phyloP scores from a whole-genome alignment of 306 rosid species.

The Casuarina glauca region DNA sequence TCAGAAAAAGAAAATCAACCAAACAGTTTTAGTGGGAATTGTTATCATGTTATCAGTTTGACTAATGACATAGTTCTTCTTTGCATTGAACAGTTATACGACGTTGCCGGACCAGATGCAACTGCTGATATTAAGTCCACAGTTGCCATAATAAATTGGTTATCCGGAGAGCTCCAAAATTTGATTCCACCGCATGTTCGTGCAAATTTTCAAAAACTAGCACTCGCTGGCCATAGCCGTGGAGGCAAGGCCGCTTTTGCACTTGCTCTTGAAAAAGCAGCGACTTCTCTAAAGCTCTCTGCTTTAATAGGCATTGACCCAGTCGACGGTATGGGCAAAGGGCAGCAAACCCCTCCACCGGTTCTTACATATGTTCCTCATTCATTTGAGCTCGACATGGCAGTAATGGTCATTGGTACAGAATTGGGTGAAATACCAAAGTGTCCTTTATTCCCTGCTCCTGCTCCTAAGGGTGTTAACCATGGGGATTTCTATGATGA shows the following conservation, averaged over 20 bases:
- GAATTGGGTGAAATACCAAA: constrained; percentile 62
- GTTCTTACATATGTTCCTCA: constrained; percentile 68
- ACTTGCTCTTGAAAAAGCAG: constrained; percentile 46
- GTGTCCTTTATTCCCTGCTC: constrained; percentile 64
- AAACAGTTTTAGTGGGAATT: not conserved
- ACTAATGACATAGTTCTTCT: not conserved
- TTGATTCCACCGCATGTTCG: constrained; percentile 51
- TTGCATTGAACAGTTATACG: constrained; percentile 55
- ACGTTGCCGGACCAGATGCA: constrained; percentile 63
- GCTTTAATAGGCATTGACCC: constrained; percentile 86
- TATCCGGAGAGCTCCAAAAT: constrained; percentile 50
- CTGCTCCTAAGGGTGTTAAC: constrained; percentile 83
- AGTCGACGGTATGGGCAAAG: constrained; percentile 76
- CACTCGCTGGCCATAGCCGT: constrained; percentile 77
- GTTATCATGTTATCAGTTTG: not conserved
- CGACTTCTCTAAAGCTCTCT: constrained; percentile 52
- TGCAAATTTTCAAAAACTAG: constrained; percentile 56
- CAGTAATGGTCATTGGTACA: constrained; percentile 69
- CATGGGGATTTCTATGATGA: constrained; percentile 71
- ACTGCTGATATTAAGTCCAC: constrained; percentile 57
- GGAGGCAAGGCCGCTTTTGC: constrained; percentile 91
- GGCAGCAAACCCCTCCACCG: constrained; percentile 83
- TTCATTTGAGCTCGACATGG: constrained; percentile 59
- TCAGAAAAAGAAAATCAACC: not conserved
- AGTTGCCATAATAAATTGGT: constrained; percentile 70